phyloP scores from a whole-genome alignment of 208 protist genomes.

The Jaenimonas drosophilae region DNA sequence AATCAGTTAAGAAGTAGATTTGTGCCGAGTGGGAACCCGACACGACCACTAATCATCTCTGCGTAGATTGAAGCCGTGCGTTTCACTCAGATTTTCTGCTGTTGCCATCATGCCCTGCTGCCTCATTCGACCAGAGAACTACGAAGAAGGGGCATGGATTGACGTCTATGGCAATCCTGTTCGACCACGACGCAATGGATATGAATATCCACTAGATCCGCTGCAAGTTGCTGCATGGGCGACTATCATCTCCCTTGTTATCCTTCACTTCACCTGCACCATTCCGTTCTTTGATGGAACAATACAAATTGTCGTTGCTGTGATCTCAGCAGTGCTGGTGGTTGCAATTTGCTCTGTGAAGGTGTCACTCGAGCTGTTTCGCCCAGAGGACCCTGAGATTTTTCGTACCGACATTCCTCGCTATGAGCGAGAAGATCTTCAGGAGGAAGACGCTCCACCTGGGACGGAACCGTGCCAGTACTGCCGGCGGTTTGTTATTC shows the following conservation, averaged over 20 bases:
- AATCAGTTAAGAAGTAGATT: not conserved
- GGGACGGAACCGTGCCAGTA: slow-evolving; percentile 67
- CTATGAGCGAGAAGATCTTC: slow-evolving; percentile 33
- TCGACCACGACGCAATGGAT: slow-evolving; percentile 63
- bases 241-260: slow-evolving; percentile 27
- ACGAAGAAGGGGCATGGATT: slow-evolving; percentile 49
- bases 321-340: slow-evolving; percentile 33
- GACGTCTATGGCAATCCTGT: slow-evolving; percentile 79
- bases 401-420: slow-evolving; percentile 50
- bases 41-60: too few relatives aligned
- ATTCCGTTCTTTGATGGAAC: slow-evolving; percentile 46
- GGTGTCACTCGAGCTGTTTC: slow-evolving; percentile 47
- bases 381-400: slow-evolving; percentile 59
- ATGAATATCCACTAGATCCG: slow-evolving; percentile 58
- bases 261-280: slow-evolving; percentile 56
- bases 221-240: slow-evolving; percentile 63
- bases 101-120: slow-evolving; percentile 20
- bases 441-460: slow-evolving; percentile 16
- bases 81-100: not conserved
- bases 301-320: slow-evolving; percentile 25
- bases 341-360: slow-evolving; percentile 30
- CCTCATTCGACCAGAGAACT: slow-evolving; percentile 7
- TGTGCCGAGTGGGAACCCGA: not conserved
- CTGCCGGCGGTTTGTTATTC: slow-evolving; percentile 67
- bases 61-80: too few relatives aligned